Conservation (phyloP, 768 basidiomycete genomes). For the Tephrocybe sp. region DNA sequence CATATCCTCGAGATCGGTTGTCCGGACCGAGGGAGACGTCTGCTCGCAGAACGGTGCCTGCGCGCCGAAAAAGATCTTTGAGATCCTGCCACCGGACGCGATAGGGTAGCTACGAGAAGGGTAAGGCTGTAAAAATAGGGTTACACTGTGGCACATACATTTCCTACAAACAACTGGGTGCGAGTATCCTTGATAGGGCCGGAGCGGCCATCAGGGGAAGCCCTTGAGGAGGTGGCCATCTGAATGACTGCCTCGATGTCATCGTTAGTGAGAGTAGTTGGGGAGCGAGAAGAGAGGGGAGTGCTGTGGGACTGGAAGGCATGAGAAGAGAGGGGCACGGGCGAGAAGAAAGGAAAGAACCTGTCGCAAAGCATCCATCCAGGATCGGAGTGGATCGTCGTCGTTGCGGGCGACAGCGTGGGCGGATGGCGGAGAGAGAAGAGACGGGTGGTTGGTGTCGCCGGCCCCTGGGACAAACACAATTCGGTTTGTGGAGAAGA, state of each 20-base stretch:
- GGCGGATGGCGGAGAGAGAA: too few species aligned
- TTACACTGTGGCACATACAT: constrained; percentile 56
- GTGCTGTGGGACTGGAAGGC: constrained; percentile 12
- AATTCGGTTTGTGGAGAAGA: constrained; percentile 11
- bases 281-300: constrained; percentile 10
- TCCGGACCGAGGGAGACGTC: constrained; percentile 81
- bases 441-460: not conserved
- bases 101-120: constrained; percentile 75
- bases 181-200: constrained; percentile 76
- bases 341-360: constrained; percentile 6
- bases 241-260: constrained; percentile 93
- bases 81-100: constrained; percentile 99
- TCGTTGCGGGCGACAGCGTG: not conserved
- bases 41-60: constrained; percentile 85
- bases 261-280: constrained; percentile 62
- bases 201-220: constrained; percentile 45
- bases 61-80: constrained; percentile 95
- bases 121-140: constrained; percentile 5
- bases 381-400: constrained; percentile 6
- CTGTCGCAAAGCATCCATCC: constrained; percentile 21
- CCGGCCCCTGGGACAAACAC: not conserved
- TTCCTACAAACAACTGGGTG: constrained; percentile 95
- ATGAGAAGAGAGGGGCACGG: not conserved
- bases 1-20: constrained; percentile 91
- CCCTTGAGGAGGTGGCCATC: constrained; percentile 77